A percentile compares a stretch with the other conserved stretches of the same genome.
Evolutionary conservation across 257 asterid genomes (phyloP).

Genomic region (Lavandula angustifolia): DNA sequence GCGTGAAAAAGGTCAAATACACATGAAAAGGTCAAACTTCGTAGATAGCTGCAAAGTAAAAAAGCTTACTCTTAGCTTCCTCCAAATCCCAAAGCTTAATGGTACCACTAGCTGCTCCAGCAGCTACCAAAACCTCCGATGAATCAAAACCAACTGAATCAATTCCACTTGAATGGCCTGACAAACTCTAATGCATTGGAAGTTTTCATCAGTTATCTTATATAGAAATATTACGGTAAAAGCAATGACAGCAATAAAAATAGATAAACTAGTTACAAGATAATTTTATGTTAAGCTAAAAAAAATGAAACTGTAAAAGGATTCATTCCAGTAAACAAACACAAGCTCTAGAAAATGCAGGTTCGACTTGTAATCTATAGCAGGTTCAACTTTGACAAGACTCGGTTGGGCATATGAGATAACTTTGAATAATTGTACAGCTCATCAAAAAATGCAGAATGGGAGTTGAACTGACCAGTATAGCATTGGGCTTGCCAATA

Average conservation of each 20-base stretch:
- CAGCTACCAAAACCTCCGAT: slow-evolving; percentile 93
- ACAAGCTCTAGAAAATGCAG: slow-evolving; percentile 2
- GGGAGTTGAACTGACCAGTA: slow-evolving; percentile 67
- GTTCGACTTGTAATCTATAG: slow-evolving; percentile 10
- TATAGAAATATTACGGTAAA: slow-evolving; percentile 12
- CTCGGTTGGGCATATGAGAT: slow-evolving; percentile 17
- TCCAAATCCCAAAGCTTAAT: slow-evolving; percentile 98
- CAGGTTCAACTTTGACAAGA: slow-evolving; percentile 18
- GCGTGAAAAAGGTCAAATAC: slow-evolving; percentile 28
- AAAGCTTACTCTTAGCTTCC: slow-evolving; percentile 89
- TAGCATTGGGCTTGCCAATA: slow-evolving; percentile 96
- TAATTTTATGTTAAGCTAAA: slow-evolving; percentile 3
- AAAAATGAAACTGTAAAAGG: slow-evolving; percentile 2
- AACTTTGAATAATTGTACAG: slow-evolving; percentile 11
- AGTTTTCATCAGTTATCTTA: slow-evolving; percentile 26
- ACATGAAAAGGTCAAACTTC: background rate
- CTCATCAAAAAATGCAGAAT: slow-evolving; percentile 19
- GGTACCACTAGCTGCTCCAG: slow-evolving; percentile 99
- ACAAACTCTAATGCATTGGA: slow-evolving; percentile 71
- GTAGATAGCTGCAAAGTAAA: slow-evolving; percentile 19
- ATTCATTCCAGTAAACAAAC: slow-evolving; percentile 14
- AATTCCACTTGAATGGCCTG: slow-evolving; percentile 98
- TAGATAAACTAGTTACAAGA: slow-evolving; percentile 12
- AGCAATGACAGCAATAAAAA: slow-evolving; percentile 9
- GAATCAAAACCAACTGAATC: slow-evolving; percentile 99